Evolutionary conservation across 257 asterid species (phyloP).

Genomic region (Nicotiana obtusifolia): DNA sequence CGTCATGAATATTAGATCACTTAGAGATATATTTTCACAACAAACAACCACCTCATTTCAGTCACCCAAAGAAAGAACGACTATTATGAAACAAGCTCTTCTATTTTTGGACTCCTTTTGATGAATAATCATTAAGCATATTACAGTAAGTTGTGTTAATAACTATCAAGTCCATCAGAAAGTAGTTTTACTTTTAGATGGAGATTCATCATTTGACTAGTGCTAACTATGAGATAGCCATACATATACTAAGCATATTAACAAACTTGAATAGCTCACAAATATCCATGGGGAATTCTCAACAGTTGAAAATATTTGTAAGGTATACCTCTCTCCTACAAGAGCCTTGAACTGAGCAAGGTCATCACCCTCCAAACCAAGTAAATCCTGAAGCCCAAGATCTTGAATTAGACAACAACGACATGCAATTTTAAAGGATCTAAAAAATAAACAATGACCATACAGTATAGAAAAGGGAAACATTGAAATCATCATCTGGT

Average conservation of each 20-base stretch:
- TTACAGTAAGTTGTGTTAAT: neutral
- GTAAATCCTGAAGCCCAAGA: slow-evolving; percentile 57
- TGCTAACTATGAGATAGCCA: neutral
- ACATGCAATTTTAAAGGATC: neutral
- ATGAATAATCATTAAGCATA: neutral
- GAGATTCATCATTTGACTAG: neutral
- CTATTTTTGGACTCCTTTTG: neutral
- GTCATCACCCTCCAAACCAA: slow-evolving; percentile 77
- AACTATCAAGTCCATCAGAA: neutral
- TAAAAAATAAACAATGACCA: slow-evolving; percentile 22
- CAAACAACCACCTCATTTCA: neutral
- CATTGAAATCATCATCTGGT: slow-evolving; percentile 70
- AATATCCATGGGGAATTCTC: neutral
- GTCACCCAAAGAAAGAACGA: neutral
- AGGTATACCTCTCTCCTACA: slow-evolving; percentile 70
- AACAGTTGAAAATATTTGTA: neutral
- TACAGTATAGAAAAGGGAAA: slow-evolving; percentile 81
- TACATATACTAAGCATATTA: neutral
- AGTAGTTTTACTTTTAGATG: neutral
- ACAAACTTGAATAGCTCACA: slow-evolving; percentile 6
- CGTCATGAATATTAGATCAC: neutral
- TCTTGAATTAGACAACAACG: slow-evolving; percentile 14
- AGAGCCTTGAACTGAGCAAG: slow-evolving; percentile 67
- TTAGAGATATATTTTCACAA: neutral
- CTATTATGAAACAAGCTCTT: neutral